A percentile compares a stretch with the other conserved stretches of the same genome.
Conservation (phyloP, 1,284 basidiomycete species). For the Hemileia vastatrix region DNA sequence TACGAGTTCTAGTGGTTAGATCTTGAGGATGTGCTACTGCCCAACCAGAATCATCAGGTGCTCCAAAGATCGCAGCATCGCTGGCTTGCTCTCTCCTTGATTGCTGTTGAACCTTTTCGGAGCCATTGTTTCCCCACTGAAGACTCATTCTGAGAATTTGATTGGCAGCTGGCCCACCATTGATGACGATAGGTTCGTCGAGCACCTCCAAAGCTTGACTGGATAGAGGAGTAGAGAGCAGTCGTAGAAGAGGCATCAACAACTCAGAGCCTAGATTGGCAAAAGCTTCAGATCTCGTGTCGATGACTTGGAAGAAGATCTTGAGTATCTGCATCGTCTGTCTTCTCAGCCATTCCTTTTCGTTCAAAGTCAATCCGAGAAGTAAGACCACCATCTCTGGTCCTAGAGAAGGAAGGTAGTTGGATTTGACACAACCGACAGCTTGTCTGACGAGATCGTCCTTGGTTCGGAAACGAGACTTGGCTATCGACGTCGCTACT, state of each 20-base stretch:
- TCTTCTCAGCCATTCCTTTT: constrained; percentile 68
- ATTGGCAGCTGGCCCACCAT: constrained; percentile 63
- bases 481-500: constrained; percentile 79
- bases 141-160: constrained; percentile 83
- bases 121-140: constrained; percentile 23
- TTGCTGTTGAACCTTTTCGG: constrained; percentile 22
- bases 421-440: constrained; percentile 68
- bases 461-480: constrained; percentile 75
- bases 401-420: constrained; percentile 57
- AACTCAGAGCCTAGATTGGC: constrained; percentile 71
- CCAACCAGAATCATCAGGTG: constrained; percentile 37
- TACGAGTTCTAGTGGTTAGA: constrained; percentile 32
- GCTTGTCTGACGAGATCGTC: constrained; percentile 91
- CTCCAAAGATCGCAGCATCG: constrained; percentile 34
- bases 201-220: constrained; percentile 78
- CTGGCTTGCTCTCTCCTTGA: constrained; percentile 29
- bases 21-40: constrained; percentile 36
- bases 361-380: constrained; percentile 75
- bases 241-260: constrained; percentile 75
- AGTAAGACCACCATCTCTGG: constrained; percentile 70
- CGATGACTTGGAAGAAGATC: constrained; percentile 73
- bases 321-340: constrained; percentile 80
- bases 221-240: constrained; percentile 74
- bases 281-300: constrained; percentile 59
- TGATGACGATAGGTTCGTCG: constrained; percentile 70